Percentiles rank a stretch among this genome's conserved stretches.
These are phyloP conservation scores for Simplicillium sp. DNA, from an alignment of 2,329 filamentous ascomycete species.

Conservation along the genomic window DNA sequence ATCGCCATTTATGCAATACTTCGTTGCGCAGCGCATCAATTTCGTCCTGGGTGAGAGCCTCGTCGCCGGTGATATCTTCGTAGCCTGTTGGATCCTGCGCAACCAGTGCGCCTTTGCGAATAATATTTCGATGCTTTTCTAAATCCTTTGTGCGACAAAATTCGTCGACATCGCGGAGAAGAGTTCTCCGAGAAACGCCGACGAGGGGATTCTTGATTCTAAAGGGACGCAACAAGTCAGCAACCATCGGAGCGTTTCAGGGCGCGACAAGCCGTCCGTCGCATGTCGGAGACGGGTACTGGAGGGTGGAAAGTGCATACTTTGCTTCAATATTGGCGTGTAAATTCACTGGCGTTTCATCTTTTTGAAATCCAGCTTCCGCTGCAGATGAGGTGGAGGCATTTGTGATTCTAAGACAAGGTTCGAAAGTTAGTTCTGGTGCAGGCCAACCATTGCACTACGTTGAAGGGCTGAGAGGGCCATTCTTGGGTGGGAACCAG, in stretches of 20 bases:
- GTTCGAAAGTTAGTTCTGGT: conserved; percentile 10
- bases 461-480: not conserved
- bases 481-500: too few species aligned
- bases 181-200: conserved; percentile 39
- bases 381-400: conserved; percentile 19
- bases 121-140: conserved; percentile 43
- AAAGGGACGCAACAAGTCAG: conserved; percentile 2
- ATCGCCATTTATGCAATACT: conserved; percentile 57
- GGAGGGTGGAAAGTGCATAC: conserved; percentile 17
- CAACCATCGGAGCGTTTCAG: not conserved
- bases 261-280: too few species aligned
- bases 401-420: conserved; percentile 12
- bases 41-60: conserved; percentile 50
- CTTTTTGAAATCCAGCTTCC: conserved; percentile 24
- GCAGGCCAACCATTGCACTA: not conserved
- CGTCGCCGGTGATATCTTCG: conserved; percentile 47
- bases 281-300: not conserved
- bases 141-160: conserved; percentile 54
- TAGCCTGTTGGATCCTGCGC: conserved; percentile 59
- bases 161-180: conserved; percentile 45
- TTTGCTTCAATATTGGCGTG: conserved; percentile 36
- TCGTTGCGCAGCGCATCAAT: conserved; percentile 52
- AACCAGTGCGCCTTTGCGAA: conserved; percentile 63
- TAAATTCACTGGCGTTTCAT: conserved; percentile 28
- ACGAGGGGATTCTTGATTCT: conserved; percentile 39